Evolutionary conservation across 495 filamentous ascomycete genomes (phyloP), one percentile per base, ranked within the genome.

Genomic region (Aspergillus bertholletiae): DNA sequence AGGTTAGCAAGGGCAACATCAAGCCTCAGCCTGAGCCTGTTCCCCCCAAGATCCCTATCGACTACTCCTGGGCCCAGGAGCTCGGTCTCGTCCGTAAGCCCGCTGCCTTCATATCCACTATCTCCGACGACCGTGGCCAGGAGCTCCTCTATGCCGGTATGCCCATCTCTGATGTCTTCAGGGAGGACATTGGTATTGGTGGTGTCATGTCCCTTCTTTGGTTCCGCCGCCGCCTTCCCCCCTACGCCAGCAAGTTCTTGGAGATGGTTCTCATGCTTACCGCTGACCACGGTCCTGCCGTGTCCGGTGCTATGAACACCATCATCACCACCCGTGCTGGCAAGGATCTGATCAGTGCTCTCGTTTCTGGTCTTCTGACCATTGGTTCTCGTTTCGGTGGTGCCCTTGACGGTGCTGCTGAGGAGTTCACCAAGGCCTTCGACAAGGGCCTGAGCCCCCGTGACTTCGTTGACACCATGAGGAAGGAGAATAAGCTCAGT

Each of bases 251-350:
- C 81, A 95, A 94, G 80, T 98, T 98, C 85, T 77, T 98, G 60
- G 94, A 98, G 83, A 98, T 98, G 94, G 95, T 98, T 61, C 92
- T 98, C 72, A 98, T 98, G 94, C 84, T 98, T 69, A 98, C 94
- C 64, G 94, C 94, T 62, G 94, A 98, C 69, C 94, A 98, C 84
- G 94, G 94, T 75, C 94, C 94, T 40, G 94, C 94, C 66, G 94
- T 98, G 57, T 98, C 94, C 60, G 94, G 94, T 79, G 94, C 94
- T 64, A 98, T 98, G 94, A 98, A 98, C 86, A 98, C 94, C 59
- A 98, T 98, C 75, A 97, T 98, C 73, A 98, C 94, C 51, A 98
- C 94, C 44, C 88, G 94, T 85, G 94, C 94, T 52, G 94, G 94
- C 68, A 98, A 98, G 81, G 94, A 98, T 74, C 81, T 98, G 58